A percentile compares a stretch with the other conserved stretches of the same genome.
Evolutionary conservation across 2,329 filamentous ascomycete genomes (phyloP).

Genomic region (Hypoxylon sp.): DNA sequence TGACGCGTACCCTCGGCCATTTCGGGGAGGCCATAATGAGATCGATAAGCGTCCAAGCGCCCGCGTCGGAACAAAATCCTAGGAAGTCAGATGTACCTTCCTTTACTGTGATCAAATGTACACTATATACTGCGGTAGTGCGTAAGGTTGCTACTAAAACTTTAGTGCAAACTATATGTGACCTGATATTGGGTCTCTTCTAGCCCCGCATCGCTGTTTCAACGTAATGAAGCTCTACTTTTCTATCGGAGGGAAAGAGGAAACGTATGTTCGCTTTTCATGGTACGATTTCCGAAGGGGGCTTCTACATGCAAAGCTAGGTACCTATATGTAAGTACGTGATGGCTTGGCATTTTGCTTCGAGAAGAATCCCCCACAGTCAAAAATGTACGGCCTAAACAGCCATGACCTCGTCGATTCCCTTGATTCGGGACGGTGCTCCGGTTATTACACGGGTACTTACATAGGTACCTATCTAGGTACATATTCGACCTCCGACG

Average conservation of each 20-base stretch:
- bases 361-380: conserved; percentile 33
- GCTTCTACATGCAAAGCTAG: too few relatives aligned
- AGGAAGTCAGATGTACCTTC: neutral
- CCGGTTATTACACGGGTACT: conserved; percentile 24
- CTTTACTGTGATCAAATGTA: too few relatives aligned
- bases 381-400: neutral
- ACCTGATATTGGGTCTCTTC: conserved; percentile 23
- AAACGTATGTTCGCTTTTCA: conserved; percentile 25
- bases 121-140: neutral
- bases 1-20: conserved; percentile 36
- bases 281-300: conserved; percentile 27
- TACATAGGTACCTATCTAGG: neutral
- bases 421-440: conserved; percentile 17
- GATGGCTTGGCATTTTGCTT: conserved; percentile 34
- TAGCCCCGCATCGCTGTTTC: conserved; percentile 38
- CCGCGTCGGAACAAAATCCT: conserved; percentile 37
- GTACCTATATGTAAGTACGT: too few relatives aligned
- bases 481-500: conserved; percentile 14
- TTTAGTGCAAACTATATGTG: neutral
- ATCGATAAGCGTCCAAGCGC: conserved; percentile 42
- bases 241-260: neutral
- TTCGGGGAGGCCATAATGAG: conserved; percentile 34
- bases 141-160: neutral
- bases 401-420: conserved; percentile 14
- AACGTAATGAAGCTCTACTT: conserved; percentile 28